Percentiles rank a stretch among this genome's conserved stretches.
Conservation (phyloP, 495 filamentous ascomycete species). For the Bacidia gigantensis region DNA sequence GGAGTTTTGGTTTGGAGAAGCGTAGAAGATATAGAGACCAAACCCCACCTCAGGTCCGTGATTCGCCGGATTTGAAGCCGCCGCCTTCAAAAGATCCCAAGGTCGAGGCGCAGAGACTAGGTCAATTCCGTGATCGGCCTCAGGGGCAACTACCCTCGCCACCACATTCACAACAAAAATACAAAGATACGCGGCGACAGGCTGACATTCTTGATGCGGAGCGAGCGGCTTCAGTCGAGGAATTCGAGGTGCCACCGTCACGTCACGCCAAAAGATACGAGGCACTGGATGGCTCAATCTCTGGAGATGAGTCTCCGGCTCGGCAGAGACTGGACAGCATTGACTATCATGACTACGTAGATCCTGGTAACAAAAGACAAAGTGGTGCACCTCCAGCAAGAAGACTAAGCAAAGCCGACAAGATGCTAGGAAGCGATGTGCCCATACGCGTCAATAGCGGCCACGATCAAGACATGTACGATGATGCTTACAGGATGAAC, state of each 20-base stretch:
- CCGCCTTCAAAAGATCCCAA: not conserved
- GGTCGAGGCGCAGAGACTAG: constrained; percentile 2
- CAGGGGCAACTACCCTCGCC: not conserved
- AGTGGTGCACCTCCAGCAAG: not conserved
- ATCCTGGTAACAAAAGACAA: constrained; percentile 1
- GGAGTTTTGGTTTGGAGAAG: constrained; percentile 13
- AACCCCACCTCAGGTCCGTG: constrained; percentile 7
- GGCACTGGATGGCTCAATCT: not conserved
- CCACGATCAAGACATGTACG: not conserved
- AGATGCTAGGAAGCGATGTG: constrained; percentile 12
- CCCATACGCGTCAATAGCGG: not conserved
- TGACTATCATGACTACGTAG: constrained; percentile 11
- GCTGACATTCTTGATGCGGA: not conserved
- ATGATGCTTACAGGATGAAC: not conserved
- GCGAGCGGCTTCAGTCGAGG: not conserved
- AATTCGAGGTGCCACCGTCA: constrained; percentile 5
- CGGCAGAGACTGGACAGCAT: constrained; percentile 7
- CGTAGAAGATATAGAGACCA: constrained; percentile 15
- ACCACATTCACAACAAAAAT: constrained; percentile 4
- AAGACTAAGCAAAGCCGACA: constrained; percentile 13
- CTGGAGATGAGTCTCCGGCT: not conserved
- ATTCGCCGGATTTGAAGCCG: not conserved
- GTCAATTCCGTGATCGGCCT: not conserved
- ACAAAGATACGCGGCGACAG: constrained; percentile 9
- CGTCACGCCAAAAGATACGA: constrained; percentile 5